These are phyloP conservation scores for Myxozyma neotropica DNA, from an alignment of 805 yeast species.

Conservation along the genomic window DNA sequence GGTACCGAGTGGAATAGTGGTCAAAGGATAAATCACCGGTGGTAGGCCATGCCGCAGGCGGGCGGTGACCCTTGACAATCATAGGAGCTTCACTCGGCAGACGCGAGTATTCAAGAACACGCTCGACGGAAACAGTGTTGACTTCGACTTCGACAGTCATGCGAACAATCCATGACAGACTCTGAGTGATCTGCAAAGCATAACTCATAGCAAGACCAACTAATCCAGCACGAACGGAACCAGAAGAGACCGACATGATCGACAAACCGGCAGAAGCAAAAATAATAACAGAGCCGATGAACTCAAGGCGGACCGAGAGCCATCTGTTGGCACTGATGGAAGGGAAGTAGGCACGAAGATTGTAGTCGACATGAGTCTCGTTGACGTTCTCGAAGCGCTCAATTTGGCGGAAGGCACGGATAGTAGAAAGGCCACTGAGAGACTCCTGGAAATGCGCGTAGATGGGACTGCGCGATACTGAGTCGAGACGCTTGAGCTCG, in stretches of 20 bases:
- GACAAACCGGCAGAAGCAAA: constrained; percentile 83
- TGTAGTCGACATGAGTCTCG: constrained; percentile 65
- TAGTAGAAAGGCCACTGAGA: constrained; percentile 72
- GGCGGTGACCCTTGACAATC: constrained; percentile 63
- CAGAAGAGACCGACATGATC: constrained; percentile 66
- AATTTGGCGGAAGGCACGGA: constrained; percentile 72
- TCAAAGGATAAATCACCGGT: constrained; percentile 67
- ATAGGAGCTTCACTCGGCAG: constrained; percentile 84
- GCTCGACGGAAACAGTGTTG: constrained; percentile 93
- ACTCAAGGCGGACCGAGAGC: constrained; percentile 93
- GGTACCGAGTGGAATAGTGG: constrained; percentile 79
- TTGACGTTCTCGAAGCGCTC: constrained; percentile 63
- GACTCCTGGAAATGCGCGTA: constrained; percentile 84
- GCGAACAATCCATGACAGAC: constrained; percentile 96
- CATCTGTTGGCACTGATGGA: constrained; percentile 92
- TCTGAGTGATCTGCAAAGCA: constrained; percentile 88
- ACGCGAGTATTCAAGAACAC: constrained; percentile 84
- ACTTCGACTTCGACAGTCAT: constrained; percentile 99
- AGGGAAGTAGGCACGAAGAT: constrained; percentile 91
- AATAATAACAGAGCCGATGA: constrained; percentile 85
- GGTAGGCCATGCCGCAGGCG: constrained; percentile 72
- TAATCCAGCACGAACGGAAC: constrained; percentile 80
- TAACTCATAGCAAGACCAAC: constrained; percentile 94
- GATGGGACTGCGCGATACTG: constrained; percentile 72
- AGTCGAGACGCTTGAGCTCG: constrained; percentile 74